These are phyloP conservation scores for Coemansia umbellata DNA, from an alignment of 192 early-diverging fungal genomes.

Conservation along the genomic window DNA sequence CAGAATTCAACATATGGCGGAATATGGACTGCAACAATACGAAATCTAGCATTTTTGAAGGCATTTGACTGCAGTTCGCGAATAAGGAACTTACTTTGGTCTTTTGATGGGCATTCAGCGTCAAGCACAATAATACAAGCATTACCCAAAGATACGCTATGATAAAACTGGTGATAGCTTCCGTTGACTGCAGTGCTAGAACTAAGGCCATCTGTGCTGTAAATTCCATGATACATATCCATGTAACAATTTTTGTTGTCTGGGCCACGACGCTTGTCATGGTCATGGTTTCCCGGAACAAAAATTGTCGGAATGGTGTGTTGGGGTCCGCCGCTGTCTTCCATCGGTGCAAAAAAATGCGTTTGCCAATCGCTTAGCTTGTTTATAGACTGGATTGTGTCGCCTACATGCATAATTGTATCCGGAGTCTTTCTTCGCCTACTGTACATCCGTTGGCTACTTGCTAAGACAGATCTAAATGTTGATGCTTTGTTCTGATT, in stretches of 20 bases:
- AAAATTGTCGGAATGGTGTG: slow-evolving; percentile 63
- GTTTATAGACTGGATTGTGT: slow-evolving; percentile 58
- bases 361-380: slow-evolving; percentile 67
- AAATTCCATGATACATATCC: slow-evolving; percentile 45
- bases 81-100: slow-evolving; percentile 62
- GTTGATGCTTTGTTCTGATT: slow-evolving; percentile 34
- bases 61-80: slow-evolving; percentile 56
- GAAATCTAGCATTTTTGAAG: slow-evolving; percentile 54
- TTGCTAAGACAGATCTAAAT: slow-evolving; percentile 23
- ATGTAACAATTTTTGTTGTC: slow-evolving; percentile 53
- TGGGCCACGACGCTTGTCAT: slow-evolving; percentile 50
- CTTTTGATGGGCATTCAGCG: slow-evolving; percentile 56
- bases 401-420: slow-evolving; percentile 66
- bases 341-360: slow-evolving; percentile 63
- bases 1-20: slow-evolving; percentile 75
- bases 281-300: slow-evolving; percentile 77
- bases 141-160: slow-evolving; percentile 51
- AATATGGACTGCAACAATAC: slow-evolving; percentile 66
- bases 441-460: neutral
- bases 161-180: slow-evolving; percentile 35
- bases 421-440: slow-evolving; percentile 20
- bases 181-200: slow-evolving; percentile 11
- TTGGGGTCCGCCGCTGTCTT: slow-evolving; percentile 49
- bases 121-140: slow-evolving; percentile 67
- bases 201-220: slow-evolving; percentile 12